Conservation (phyloP, 179 eudicot genomes). For the Drosera spatulata region DNA sequence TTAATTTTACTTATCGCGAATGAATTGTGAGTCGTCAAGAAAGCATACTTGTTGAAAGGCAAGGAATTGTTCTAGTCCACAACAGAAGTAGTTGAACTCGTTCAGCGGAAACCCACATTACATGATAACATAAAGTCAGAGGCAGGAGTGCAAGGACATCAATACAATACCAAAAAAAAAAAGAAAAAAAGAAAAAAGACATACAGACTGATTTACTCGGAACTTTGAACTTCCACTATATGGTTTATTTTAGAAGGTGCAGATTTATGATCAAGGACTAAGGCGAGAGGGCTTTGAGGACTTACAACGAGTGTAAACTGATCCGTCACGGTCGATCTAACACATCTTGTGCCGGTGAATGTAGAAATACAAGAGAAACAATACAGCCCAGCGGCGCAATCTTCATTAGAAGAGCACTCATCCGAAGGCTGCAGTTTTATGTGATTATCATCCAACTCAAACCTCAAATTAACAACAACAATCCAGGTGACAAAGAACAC, state of each 20-base stretch:
- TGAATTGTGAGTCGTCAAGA: slow-evolving; percentile 49
- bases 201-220: too few species aligned
- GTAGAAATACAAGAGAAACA: slow-evolving; percentile 28
- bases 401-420: slow-evolving; percentile 1
- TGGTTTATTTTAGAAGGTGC: too few species aligned
- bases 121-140: too few species aligned
- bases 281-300: neutral
- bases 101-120: too few species aligned
- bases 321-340: slow-evolving; percentile 26
- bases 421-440: neutral
- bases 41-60: slow-evolving; percentile 60
- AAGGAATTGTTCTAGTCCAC: slow-evolving; percentile 36
- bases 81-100: neutral
- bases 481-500: too few species aligned
- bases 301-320: slow-evolving; percentile 27
- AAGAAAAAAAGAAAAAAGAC: too few species aligned
- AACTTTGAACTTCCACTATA: too few species aligned
- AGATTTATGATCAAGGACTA: neutral
- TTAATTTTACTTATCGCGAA: slow-evolving; percentile 36
- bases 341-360: slow-evolving; percentile 27
- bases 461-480: too few species aligned
- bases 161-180: too few species aligned
- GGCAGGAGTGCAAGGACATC: too few species aligned
- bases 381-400: slow-evolving; percentile 31
- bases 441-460: too few species aligned